Evolutionary conservation across 2,329 filamentous ascomycete genomes (phyloP), one percentile per base, ranked within the genome.

Genomic region (Pseudopyricularia cyperi): DNA sequence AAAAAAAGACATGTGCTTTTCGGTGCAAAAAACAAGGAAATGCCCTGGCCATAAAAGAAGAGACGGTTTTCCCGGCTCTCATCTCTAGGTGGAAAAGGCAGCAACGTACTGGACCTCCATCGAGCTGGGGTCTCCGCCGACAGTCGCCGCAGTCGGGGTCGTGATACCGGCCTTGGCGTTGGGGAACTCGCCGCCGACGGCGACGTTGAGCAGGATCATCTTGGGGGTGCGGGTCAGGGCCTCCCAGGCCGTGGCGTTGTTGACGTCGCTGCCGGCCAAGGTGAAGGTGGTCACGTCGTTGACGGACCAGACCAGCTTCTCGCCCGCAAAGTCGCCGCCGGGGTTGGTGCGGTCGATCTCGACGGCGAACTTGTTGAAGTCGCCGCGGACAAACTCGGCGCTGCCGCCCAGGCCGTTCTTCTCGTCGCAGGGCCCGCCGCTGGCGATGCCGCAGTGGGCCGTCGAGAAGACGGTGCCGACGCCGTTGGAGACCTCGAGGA

Each of bases 151-250:
- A 55, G 74, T 74, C 3, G 77, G 76, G 14, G 62, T 70, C 12
- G 35, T 48, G 11, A 17, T 24, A 2, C 12, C 24, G 24, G 64
- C 62, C 14, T 67, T 54, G 5, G 58, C 66, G 50, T 68, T 57
- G 0, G 68, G 66, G 46, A 71, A 66, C 19, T 60, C 64, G 26
- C 76, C 76, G 9, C 76, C 76, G 30, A 80, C 71, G 46, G 77
- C 76, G 5, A 80, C 65, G 54, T 80, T 79, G 51, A 80, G 61
- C 52, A 80, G 71, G 49, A 79, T 60, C 56, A 70, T 77, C 59
- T 76, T 58, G 2, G 75, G 71, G 51, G 65, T 71, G 56, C 77
- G 71, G 19, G 73, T 73, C 17, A 80, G 61, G 3, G 68, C 65
- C 3, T 61, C 67, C 76, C 76, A 80, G n/a, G 71, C 64, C 1